Evolutionary conservation across 1,139 yeast species (phyloP), one percentile per base, ranked within the genome.

Genomic region (Zygosaccharomyces sapae): DNA sequence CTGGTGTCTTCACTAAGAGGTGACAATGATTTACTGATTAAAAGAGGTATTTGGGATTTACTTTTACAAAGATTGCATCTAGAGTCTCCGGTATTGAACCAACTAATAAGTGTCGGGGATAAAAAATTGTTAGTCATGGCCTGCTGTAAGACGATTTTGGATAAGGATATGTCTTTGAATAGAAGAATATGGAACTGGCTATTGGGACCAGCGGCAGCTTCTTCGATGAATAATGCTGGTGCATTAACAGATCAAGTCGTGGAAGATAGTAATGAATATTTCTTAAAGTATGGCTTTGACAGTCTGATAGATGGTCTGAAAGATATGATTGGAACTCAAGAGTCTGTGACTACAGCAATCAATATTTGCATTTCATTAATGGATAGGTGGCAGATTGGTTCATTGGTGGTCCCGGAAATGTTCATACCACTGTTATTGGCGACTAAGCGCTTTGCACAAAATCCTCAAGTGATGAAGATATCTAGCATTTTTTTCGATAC

Each of bases 381-480:
- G 80, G 97, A 92, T 61, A 78, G 87, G 55, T 92, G 97, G 97
- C 97, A 92, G 65, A 81, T 92, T 33, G 92, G 96, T 10, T 80
- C 81, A 19, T 66, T 76, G 22, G 71, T 90, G 0, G 80, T 89
- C 0, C 94, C 96, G 0, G 66, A 69, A 29, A 64, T 89, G 10
- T 77, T 90, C 43, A 67, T 78, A 0, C 90, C 94, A 0, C 71
- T 86, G 4, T 67, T 90, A 46, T 65, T 62, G 48, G 72, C 65
- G 51, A 75, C 69, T 51, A 63, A 59, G 43, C 52, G 47, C 12
- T 63, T 63, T 55, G 51, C 65, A 48, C 25, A 45, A 5, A 57
- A 67, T 9, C 37, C 41, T 9, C 83, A 79, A 18, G 69, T 86
- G 0, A 57, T 85, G 39, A 70, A 71, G 41, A 73, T 83, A 19